Evolutionary conservation across 306 rosid species (phyloP).

Genomic region (Quercus parvula): DNA sequence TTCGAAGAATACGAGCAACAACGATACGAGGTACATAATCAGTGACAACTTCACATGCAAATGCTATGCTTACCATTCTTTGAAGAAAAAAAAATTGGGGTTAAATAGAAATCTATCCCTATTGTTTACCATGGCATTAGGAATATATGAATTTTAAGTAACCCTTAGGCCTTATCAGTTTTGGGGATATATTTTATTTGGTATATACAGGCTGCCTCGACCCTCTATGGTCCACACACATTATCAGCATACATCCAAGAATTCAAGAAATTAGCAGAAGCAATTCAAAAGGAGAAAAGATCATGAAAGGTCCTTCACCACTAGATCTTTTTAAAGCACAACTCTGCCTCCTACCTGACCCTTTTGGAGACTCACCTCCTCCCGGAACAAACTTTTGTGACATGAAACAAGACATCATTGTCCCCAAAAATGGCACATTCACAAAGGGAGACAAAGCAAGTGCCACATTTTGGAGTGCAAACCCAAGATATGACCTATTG

Average conservation of each 20-base stretch:
- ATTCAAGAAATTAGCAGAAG: conserved; percentile 65
- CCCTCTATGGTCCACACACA: conserved; percentile 85
- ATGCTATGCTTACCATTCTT: not conserved
- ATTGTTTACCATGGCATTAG: too few relatives aligned
- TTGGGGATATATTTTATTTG: not conserved
- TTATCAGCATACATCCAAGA: conserved; percentile 84
- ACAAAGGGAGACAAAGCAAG: conserved; percentile 44
- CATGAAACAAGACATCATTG: conserved; percentile 50
- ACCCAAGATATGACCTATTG: conserved; percentile 68
- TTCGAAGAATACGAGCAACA: conserved; percentile 74
- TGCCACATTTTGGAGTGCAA: conserved; percentile 75
- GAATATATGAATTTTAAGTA: not conserved
- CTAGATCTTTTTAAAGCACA: conserved; percentile 69
- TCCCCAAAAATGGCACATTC: conserved; percentile 54
- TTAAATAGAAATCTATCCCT: too few relatives aligned
- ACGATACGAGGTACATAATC: conserved; percentile 59
- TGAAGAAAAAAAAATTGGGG: too few relatives aligned
- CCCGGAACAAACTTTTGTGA: conserved; percentile 55
- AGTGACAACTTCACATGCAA: not conserved
- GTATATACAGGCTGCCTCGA: conserved; percentile 69
- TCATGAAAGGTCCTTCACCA: conserved; percentile 44
- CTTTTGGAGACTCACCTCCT: conserved; percentile 50
- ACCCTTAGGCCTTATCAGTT: not conserved
- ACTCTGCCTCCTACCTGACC: conserved; percentile 26
- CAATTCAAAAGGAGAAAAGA: conserved; percentile 54